A percentile compares a stretch with the other conserved stretches of the same genome.
Evolutionary conservation across 495 filamentous ascomycete species (phyloP).

Genomic region (Lichenothelia convexa): DNA sequence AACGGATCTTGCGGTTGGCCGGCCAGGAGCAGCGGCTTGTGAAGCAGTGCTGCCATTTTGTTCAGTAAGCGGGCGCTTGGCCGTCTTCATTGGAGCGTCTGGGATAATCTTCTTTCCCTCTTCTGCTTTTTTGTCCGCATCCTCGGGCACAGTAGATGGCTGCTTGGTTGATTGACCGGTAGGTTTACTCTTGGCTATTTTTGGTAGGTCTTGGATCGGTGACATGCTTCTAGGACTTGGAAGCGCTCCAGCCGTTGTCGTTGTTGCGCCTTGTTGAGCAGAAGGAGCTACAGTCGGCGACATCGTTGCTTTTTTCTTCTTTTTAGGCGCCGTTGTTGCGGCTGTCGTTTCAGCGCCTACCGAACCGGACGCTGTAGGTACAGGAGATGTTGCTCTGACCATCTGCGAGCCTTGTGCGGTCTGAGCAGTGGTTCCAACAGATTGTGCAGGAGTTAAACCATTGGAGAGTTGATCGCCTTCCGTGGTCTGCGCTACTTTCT

Average conservation of each 20-base stretch:
- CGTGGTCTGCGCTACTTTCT: slow-evolving; percentile 13
- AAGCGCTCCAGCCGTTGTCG: neutral
- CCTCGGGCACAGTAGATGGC: slow-evolving; percentile 44
- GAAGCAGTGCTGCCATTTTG: too few species aligned
- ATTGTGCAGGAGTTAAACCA: neutral
- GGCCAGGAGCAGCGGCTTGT: too few species aligned
- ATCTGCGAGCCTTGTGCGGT: neutral
- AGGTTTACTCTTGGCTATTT: neutral
- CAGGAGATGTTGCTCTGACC: neutral
- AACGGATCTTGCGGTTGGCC: too few species aligned
- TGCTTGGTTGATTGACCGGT: slow-evolving; percentile 25
- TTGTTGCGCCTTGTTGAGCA: neutral
- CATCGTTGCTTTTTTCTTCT: slow-evolving; percentile 14
- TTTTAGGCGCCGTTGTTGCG: slow-evolving; percentile 7
- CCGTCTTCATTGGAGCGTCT: slow-evolving; percentile 1
- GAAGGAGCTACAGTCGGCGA: neutral
- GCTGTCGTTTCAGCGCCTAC: neutral
- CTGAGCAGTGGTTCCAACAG: neutral
- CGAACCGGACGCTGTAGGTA: neutral
- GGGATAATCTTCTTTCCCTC: neutral
- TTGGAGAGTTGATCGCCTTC: neutral
- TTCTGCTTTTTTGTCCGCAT: slow-evolving; percentile 31
- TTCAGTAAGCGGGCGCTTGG: too few species aligned
- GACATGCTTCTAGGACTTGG: neutral
- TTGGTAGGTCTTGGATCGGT: neutral